Evolutionary conservation across 345 rosid species (phyloP).

Genomic region (Pistacia integerrima): DNA sequence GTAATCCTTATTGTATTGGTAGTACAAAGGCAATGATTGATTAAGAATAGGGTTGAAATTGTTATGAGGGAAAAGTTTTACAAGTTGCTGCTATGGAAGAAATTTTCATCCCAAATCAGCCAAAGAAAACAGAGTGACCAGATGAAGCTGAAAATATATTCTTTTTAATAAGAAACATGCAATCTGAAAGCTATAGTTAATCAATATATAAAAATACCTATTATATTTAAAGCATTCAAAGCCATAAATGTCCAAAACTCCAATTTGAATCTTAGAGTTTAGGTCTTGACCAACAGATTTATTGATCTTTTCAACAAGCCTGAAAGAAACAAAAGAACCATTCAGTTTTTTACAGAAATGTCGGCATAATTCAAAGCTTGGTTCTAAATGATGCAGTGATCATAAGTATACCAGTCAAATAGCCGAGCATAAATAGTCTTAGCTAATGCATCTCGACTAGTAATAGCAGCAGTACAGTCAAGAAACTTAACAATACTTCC

Average conservation of each 20-base stretch:
- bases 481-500: slow-evolving; percentile 88
- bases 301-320: slow-evolving; percentile 96
- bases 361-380: slow-evolving; percentile 1
- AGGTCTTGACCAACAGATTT: slow-evolving; percentile 91
- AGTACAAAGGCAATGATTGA: not conserved
- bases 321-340: slow-evolving; percentile 32
- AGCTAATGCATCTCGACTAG: slow-evolving; percentile 95
- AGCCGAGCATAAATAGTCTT: slow-evolving; percentile 91
- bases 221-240: slow-evolving; percentile 92
- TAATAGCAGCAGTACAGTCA: slow-evolving; percentile 88
- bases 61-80: not conserved
- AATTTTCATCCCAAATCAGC: not conserved
- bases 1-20: not conserved
- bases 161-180: no score
- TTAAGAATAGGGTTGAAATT: not conserved
- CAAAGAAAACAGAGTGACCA: not conserved
- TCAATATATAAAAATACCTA: slow-evolving; percentile 47
- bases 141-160: no score
- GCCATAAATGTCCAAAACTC: slow-evolving; percentile 97
- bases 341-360: slow-evolving; percentile 5
- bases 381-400: slow-evolving; percentile 12
- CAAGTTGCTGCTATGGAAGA: not conserved
- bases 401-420: slow-evolving; percentile 81
- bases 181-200: no score
- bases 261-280: slow-evolving; percentile 71